A percentile compares a stretch with the other conserved stretches of the same genome.
phyloP scores from a whole-genome alignment of 139 green algal species.

The Chlamydomonas sp. region DNA sequence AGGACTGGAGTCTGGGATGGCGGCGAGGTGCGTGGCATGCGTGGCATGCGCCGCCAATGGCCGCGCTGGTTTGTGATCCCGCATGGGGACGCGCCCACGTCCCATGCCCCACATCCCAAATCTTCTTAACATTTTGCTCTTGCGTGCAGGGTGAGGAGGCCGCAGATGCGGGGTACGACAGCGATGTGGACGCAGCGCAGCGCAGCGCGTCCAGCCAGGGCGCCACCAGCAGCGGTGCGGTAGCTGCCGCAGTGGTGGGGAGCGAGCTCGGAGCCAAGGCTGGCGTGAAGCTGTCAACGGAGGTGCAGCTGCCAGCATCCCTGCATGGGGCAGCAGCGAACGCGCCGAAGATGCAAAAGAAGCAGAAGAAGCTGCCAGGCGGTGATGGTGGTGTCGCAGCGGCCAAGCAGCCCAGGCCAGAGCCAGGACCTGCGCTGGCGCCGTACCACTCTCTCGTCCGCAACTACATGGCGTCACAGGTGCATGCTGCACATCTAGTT shows the following conservation, averaged over 20 bases:
- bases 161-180: background rate
- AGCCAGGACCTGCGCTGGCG: background rate
- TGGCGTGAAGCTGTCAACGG: conserved; percentile 3
- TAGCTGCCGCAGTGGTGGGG: too few species aligned
- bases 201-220: background rate
- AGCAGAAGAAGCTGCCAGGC: too few species aligned
- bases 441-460: conserved; percentile 3
- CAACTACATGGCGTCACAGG: background rate
- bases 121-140: too few species aligned
- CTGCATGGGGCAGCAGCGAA: background rate
- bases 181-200: background rate
- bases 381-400: too few species aligned
- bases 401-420: background rate
- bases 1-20: too few species aligned
- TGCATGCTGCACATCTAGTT: too few species aligned
- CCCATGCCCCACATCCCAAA: too few species aligned
- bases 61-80: background rate
- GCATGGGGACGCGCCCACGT: too few species aligned
- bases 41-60: background rate
- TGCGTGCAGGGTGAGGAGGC: too few species aligned
- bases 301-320: background rate
- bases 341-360: background rate
- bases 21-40: background rate
- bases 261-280: too few species aligned
- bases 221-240: background rate